A percentile compares a stretch with the other conserved stretches of the same genome.
Evolutionary conservation across 164 flowering plant genomes (phyloP).

Genomic region (Berberis thunbergii): DNA sequence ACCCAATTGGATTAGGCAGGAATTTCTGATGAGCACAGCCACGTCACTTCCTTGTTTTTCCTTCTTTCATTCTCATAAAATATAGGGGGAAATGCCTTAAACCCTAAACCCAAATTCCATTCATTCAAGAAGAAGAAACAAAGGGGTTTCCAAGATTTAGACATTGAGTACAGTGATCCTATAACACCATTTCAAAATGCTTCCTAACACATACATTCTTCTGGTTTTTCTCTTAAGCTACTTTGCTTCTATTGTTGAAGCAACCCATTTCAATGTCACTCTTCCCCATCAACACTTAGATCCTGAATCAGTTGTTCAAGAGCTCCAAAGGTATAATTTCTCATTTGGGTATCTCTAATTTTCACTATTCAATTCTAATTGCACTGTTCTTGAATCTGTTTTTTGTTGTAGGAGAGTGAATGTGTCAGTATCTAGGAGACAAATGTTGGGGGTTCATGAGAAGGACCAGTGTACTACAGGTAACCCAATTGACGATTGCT

Average conservation of each 20-base stretch:
- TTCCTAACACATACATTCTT: background rate
- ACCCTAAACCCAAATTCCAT: background rate
- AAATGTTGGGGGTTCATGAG: slow-evolving; percentile 9
- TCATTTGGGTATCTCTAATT: background rate
- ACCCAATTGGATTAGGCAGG: too few species aligned
- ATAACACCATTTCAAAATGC: background rate
- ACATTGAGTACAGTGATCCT: background rate
- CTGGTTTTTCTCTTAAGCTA: background rate
- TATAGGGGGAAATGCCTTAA: too few species aligned
- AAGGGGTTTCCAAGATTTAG: background rate
- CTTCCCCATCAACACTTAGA: slow-evolving; percentile 8
- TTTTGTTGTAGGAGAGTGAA: slow-evolving; percentile 35
- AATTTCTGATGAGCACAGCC: too few species aligned
- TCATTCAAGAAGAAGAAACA: background rate
- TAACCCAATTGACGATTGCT: slow-evolving; percentile 77
- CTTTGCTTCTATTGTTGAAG: background rate
- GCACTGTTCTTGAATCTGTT: too few species aligned
- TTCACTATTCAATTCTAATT: background rate
- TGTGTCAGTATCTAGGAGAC: slow-evolving; percentile 31
- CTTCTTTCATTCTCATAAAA: too few species aligned
- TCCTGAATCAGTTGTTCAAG: slow-evolving; percentile 7
- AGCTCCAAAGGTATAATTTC: slow-evolving; percentile 3
- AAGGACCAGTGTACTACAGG: slow-evolving; percentile 37
- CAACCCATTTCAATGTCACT: background rate
- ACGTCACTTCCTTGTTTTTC: too few species aligned